These are phyloP conservation scores for Alternaria incomplexa DNA, from an alignment of 2,329 filamentous ascomycete genomes.

Conservation along the genomic window DNA sequence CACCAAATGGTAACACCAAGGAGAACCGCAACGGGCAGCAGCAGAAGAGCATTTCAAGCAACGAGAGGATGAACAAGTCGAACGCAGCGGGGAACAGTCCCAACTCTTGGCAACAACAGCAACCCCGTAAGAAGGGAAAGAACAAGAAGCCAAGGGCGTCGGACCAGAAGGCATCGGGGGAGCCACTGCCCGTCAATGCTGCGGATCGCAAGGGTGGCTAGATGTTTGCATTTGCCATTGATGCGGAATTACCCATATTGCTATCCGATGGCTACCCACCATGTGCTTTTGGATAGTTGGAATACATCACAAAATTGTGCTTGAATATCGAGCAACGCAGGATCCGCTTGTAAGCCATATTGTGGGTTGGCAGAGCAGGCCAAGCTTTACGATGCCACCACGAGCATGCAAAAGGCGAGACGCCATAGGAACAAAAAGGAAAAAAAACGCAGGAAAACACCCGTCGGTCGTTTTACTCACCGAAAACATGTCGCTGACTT, in stretches of 20 bases:
- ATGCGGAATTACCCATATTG: not conserved
- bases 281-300: constrained; percentile 1
- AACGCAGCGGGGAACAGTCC: constrained; percentile 16
- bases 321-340: not conserved
- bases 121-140: constrained; percentile 32
- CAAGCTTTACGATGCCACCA: not conserved
- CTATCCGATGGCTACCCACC: not conserved
- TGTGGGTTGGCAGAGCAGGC: not conserved
- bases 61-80: constrained; percentile 34
- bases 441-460: not conserved
- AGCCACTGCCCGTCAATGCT: constrained; percentile 52
- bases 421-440: not conserved
- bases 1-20: constrained; percentile 25
- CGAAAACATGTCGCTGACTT: constrained; percentile 4
- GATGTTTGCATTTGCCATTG: not conserved
- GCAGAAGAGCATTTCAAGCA: constrained; percentile 24
- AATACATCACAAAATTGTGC: not conserved
- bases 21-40: constrained; percentile 34
- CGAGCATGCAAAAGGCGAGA: not conserved
- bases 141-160: constrained; percentile 34
- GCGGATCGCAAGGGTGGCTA: constrained; percentile 56
- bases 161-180: constrained; percentile 45
- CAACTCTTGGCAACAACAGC: constrained; percentile 26
- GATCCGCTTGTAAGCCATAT: not conserved
- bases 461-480: not conserved